Conservation (phyloP, 2,329 filamentous ascomycete genomes). For the Chrysoporthe deuterocubensis region DNA sequence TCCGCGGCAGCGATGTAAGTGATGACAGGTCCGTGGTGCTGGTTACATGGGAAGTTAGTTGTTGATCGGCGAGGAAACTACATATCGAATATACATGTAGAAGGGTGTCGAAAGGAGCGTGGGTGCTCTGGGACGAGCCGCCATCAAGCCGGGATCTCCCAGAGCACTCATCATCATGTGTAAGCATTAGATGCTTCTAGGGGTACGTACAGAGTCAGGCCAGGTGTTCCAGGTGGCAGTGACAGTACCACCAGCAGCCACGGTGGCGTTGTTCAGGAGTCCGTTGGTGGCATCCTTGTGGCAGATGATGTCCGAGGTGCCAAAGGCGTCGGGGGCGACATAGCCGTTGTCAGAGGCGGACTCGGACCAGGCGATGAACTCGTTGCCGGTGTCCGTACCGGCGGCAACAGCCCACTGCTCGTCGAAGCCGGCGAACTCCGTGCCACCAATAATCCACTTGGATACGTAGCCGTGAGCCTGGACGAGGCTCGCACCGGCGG, state of each 20-base stretch:
- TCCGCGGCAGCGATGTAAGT: conserved; percentile 34
- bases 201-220: conserved; percentile 32
- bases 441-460: conserved; percentile 37
- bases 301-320: conserved; percentile 28
- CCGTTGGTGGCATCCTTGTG: conserved; percentile 29
- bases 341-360: conserved; percentile 27
- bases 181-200: neutral
- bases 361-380: conserved; percentile 28
- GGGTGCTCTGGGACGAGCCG: too few relatives aligned
- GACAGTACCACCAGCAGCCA: conserved; percentile 29
- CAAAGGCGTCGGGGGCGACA: conserved; percentile 18
- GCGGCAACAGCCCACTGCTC: conserved; percentile 25
- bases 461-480: conserved; percentile 39
- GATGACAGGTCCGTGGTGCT: conserved; percentile 37
- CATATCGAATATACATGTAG: too few relatives aligned
- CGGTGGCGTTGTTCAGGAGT: conserved; percentile 30
- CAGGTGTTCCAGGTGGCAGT: conserved; percentile 35
- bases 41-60: neutral
- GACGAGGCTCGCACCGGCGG: conserved; percentile 32
- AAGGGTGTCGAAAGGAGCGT: neutral
- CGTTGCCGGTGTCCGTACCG: conserved; percentile 24
- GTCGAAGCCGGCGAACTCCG: conserved; percentile 34
- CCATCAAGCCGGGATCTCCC: too few relatives aligned
- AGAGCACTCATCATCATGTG: neutral
- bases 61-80: neutral